Evolutionary conservation across 495 filamentous ascomycete genomes (phyloP).

Genomic region (Chaetomidium leptoderma): DNA sequence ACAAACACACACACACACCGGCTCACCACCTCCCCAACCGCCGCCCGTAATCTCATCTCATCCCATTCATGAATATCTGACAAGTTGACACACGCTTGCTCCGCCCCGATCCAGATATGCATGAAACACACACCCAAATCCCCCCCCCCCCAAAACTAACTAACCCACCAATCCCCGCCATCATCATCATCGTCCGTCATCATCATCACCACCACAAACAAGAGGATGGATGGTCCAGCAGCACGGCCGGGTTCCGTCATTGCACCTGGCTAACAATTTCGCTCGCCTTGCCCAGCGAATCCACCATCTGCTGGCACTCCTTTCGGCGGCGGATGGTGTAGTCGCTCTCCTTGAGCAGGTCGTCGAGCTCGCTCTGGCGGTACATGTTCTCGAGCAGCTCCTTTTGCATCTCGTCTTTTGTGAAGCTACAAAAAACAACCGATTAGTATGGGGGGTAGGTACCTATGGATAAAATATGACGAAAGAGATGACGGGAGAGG

Average conservation of each 20-base stretch:
- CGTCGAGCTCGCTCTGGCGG: constrained; percentile 80
- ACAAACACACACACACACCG: background rate
- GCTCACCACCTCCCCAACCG: background rate
- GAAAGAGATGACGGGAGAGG: background rate
- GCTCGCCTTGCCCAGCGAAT: constrained; percentile 77
- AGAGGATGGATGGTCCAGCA: background rate
- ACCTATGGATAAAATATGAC: background rate
- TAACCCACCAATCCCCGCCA: background rate
- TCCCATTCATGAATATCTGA: constrained; percentile 6
- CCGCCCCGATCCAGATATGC: background rate
- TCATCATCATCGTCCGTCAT: background rate
- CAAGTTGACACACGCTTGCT: constrained; percentile 1
- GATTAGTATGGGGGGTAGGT: background rate
- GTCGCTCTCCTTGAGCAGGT: constrained; percentile 94
- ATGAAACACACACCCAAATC: background rate
- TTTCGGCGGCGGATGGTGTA: constrained; percentile 93
- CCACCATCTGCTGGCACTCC: constrained; percentile 99
- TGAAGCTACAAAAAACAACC: constrained; percentile 55
- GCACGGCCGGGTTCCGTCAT: constrained; percentile 44
- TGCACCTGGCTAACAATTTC: constrained; percentile 98
- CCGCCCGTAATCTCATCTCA: constrained; percentile 2
- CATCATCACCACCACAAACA: background rate
- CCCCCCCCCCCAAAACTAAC: background rate
- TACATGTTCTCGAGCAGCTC: constrained; percentile 99
- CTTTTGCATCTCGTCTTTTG: constrained; percentile 97